Base-by-base conservation (phyloP, 164 flowering plant species). In the Sextonia rubra region DNA sequence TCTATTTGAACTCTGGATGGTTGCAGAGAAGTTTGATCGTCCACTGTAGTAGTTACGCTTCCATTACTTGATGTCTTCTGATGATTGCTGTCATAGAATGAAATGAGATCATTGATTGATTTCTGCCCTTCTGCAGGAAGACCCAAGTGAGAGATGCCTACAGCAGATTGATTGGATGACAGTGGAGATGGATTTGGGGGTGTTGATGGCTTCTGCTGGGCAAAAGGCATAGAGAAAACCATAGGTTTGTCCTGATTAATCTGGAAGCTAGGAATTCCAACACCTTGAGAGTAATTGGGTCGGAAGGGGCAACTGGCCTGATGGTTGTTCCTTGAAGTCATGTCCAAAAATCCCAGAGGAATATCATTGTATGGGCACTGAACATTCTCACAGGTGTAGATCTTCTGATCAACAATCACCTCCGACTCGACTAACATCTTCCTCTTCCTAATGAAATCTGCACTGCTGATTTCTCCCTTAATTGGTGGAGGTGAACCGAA, bases 91-190 rank as follows among this genome's bases (percentile, higher is more conserved):
- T 89, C 91, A 72, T 91, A 91, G 29, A 80, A 71, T 0, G 88
- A 81, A 88, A 89, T 80, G 3, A 91, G 88, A 1, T 89, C 88
- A 26, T 74, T 71, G 15, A 91, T 89, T 83, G 82, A 80, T 49
- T 86, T 85, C 67, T 88, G 89, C 55, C 89, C 96, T 61, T 91
- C 90, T 60, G 86, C 86, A 0, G 93, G 83, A 68, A 91, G 83
- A 25, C 86, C 89, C 29, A 87, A 72, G 20, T 85, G 85, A 1
- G 86, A 66, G 3, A 77, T 76, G 75, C 76, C 75, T 52, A 82
- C 75, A 3, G 83, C 25, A 6, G 32, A 23, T 24, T 55, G 68
- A 61, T 61, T 47, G 26, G 67, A 26, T 29, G 67, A 44, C 17
- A 82, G 61, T 11, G 71, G 72, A 7, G 74, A 20, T 25, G 68